Evolutionary conservation across 768 basidiomycete genomes (phyloP), one percentile per base, ranked within the genome.

Genomic region (Boletellus ananiceps): DNA sequence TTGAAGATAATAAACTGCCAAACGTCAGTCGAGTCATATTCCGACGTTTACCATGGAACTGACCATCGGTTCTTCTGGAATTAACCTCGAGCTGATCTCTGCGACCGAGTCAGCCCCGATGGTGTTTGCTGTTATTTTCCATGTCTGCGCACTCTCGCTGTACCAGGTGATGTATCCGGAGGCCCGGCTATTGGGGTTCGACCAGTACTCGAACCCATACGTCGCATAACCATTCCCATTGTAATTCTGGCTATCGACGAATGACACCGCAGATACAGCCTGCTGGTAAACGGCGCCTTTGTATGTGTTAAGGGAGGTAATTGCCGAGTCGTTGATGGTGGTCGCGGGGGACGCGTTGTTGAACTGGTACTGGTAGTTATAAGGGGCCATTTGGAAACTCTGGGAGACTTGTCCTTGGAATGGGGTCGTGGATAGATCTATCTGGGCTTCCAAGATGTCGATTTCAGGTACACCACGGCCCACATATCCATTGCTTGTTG

Each of bases 31-130:
- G 21, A 21, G 50, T 14, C 8, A 13, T 41, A 38, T 32, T 48
- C 21, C 15, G 33, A 12, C 25, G 11, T 40, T 21, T 12, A 33
- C 50, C 50, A 43, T 49, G 52, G 46, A 44, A 71, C 81, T 54
- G 57, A 92, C 90, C 93, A 97, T 86, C 2, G 96, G 95, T 65
- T 99, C 96, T 61, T 94, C 90, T 5, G 92, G 75, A 48, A 82
- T 82, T 14, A 93, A 60, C 31, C 94, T 75, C 58, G 77, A 72
- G 32, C 78, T 73, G 42, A 98, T 74, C 47, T 83, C 53, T 0
- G 79, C 71, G 4, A 57, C 61, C 0, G 77, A 19, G 68, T 93
- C 84, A 2, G 92, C 69, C 4, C 81, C 86, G n/a, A 93, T 68
- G 3, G 88, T 72, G 3, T 69, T 74, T 1, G 88, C 69, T 9